phyloP scores from a whole-genome alignment of 169 alveolate species.

The Cystoisospora suis region DNA sequence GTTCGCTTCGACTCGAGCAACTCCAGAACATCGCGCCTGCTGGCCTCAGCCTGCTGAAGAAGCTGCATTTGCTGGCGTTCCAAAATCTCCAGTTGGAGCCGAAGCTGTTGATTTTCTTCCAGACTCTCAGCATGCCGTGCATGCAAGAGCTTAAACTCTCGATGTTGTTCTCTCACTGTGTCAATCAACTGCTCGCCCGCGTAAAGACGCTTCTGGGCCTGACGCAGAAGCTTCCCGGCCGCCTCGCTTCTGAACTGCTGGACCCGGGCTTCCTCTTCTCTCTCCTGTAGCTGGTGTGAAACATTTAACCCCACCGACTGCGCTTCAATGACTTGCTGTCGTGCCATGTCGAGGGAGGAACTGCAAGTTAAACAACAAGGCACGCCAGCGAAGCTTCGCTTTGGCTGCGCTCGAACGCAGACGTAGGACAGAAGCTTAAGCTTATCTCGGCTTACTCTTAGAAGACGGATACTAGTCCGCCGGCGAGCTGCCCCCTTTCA shows the following conservation, averaged over 20 bases:
- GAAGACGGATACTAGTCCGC: no score
- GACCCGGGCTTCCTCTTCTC: background rate
- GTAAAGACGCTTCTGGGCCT: background rate
- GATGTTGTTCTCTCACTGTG: background rate
- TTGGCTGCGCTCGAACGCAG: no score
- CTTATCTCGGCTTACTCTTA: no score
- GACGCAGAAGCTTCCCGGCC: slow-evolving; percentile 1
- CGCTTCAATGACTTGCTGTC: background rate
- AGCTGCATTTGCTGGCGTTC: background rate
- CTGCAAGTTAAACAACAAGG: background rate
- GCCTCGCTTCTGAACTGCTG: background rate
- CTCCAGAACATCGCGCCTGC: background rate
- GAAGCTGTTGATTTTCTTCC: background rate
- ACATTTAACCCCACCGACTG: background rate
- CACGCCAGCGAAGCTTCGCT: no score
- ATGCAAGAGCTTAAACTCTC: background rate
- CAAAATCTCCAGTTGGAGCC: background rate
- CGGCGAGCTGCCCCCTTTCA: no score
- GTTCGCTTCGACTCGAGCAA: no score
- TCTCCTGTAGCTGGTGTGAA: background rate
- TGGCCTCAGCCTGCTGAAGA: background rate
- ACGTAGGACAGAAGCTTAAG: no score
- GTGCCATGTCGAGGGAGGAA: slow-evolving; percentile 6
- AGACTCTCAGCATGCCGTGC: background rate
- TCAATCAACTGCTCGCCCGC: background rate